A percentile compares a stretch with the other conserved stretches of the same genome.
These are phyloP conservation scores for Paramecium octaurelia DNA, from an alignment of 73 alveolate species.

Conservation along the genomic window DNA sequence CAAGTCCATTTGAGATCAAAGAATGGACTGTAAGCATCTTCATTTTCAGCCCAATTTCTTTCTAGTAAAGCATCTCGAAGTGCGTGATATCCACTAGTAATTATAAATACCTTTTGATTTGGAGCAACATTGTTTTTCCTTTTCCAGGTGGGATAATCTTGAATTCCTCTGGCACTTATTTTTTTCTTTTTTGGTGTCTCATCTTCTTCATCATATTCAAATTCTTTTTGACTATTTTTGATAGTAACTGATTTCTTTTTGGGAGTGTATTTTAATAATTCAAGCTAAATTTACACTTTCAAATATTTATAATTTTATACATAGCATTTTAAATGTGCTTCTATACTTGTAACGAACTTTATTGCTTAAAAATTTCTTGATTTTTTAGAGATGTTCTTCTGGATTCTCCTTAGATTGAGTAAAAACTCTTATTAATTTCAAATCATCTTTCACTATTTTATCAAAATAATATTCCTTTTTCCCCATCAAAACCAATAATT, in stretches of 20 bases:
- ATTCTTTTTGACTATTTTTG: constrained; percentile 29
- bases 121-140: constrained; percentile 34
- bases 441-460: constrained; percentile 10
- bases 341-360: constrained; percentile 41
- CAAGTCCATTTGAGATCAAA: constrained; percentile 79
- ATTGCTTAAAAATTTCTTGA: constrained; percentile 18
- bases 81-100: constrained; percentile 84
- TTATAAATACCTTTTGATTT: constrained; percentile 77
- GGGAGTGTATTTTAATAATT: constrained; percentile 19
- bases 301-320: not conserved
- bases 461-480: constrained; percentile 54
- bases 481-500: constrained; percentile 52
- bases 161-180: not conserved
- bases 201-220: constrained; percentile 59
- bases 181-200: constrained; percentile 40
- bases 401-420: not conserved
- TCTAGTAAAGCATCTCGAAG: constrained; percentile 72
- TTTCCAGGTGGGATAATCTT: constrained; percentile 58
- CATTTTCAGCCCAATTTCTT: constrained; percentile 85
- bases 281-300: constrained; percentile 28
- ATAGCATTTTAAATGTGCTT: constrained; percentile 2
- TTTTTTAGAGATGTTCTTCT: not conserved
- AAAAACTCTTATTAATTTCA: not conserved
- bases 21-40: constrained; percentile 75
- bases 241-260: constrained; percentile 12